phyloP scores from a whole-genome alignment of 1,284 basidiomycete genomes.

The Papiliotrema fonsecae region DNA sequence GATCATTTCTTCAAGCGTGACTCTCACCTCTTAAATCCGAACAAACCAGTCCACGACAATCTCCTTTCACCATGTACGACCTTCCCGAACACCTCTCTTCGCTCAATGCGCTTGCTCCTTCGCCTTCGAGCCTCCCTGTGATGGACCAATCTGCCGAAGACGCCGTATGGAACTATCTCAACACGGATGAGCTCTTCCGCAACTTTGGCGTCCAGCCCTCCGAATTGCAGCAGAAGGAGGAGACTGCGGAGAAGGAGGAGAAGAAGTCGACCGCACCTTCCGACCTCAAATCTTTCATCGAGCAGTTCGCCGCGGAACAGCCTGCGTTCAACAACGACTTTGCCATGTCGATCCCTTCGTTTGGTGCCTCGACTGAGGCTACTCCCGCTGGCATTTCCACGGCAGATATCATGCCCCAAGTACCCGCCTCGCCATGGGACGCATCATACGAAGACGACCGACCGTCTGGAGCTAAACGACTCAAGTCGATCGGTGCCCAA shows the following conservation, averaged over 20 bases:
- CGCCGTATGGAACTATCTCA: slow-evolving; percentile 42
- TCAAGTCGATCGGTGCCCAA: slow-evolving; percentile 39
- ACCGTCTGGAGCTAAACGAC: slow-evolving; percentile 37
- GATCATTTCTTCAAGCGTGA: too few species aligned
- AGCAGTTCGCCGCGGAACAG: slow-evolving; percentile 29
- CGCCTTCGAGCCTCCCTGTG: slow-evolving; percentile 27
- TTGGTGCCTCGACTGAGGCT: slow-evolving; percentile 8
- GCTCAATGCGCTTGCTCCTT: slow-evolving; percentile 32
- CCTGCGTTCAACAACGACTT: slow-evolving; percentile 12
- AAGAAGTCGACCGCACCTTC: slow-evolving; percentile 13
- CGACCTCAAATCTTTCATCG: slow-evolving; percentile 44
- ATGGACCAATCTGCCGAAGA: slow-evolving; percentile 38
- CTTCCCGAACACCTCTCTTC: slow-evolving; percentile 33
- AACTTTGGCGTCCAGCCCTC: slow-evolving; percentile 36
- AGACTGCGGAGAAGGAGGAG: slow-evolving; percentile 1
- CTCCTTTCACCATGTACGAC: slow-evolving; percentile 25
- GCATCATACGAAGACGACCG: slow-evolving; percentile 16
- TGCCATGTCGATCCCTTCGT: slow-evolving; percentile 7
- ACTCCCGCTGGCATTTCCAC: slow-evolving; percentile 21
- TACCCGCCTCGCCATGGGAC: slow-evolving; percentile 7
- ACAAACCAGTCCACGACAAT: background rate
- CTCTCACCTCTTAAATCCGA: too few species aligned
- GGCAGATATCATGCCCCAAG: slow-evolving; percentile 19
- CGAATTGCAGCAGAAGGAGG: slow-evolving; percentile 7
- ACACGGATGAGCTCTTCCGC: slow-evolving; percentile 41